Percentiles rank a stretch among this genome's conserved stretches.
Conservation (phyloP, 805 yeast genomes). For the Wickerhamiella australiensis region DNA sequence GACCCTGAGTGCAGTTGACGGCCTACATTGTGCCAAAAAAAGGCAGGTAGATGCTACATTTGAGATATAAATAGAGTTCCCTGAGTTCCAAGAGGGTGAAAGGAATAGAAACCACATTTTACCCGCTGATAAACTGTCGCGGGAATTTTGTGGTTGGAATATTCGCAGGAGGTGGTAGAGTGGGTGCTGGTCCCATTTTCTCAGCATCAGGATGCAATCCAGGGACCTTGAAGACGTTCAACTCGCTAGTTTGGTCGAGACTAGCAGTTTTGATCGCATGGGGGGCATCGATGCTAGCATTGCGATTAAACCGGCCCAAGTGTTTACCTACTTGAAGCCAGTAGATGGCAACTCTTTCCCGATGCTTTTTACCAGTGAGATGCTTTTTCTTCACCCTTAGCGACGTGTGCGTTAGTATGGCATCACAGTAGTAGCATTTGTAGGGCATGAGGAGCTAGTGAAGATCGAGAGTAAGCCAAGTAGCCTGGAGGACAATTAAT, state of each 20-base stretch:
- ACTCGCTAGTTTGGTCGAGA: conserved; percentile 16
- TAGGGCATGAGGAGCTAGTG: not conserved
- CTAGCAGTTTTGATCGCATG: not conserved
- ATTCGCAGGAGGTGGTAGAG: conserved; percentile 15
- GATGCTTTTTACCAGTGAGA: conserved; percentile 19
- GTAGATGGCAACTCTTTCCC: conserved; percentile 15
- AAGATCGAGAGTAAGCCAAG: not conserved
- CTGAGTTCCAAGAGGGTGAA: too few relatives aligned
- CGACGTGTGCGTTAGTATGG: conserved; percentile 19
- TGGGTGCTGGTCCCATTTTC: not conserved
- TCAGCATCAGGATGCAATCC: conserved; percentile 17
- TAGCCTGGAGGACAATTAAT: too few relatives aligned
- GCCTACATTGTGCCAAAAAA: too few relatives aligned
- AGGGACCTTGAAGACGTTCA: conserved; percentile 15
- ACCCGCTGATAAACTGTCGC: not conserved
- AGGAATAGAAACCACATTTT: not conserved
- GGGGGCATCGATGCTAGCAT: conserved; percentile 1
- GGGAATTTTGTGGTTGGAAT: conserved; percentile 12
- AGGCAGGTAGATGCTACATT: too few relatives aligned
- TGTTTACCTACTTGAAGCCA: conserved; percentile 18
- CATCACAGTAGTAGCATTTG: conserved; percentile 20
- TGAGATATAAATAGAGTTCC: too few relatives aligned
- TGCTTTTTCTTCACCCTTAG: conserved; percentile 18
- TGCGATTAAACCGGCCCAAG: conserved; percentile 9
- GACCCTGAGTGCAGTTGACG: too few relatives aligned